These are phyloP conservation scores for Somion occarium DNA, from an alignment of 1,284 basidiomycete species.

Conservation along the genomic window DNA sequence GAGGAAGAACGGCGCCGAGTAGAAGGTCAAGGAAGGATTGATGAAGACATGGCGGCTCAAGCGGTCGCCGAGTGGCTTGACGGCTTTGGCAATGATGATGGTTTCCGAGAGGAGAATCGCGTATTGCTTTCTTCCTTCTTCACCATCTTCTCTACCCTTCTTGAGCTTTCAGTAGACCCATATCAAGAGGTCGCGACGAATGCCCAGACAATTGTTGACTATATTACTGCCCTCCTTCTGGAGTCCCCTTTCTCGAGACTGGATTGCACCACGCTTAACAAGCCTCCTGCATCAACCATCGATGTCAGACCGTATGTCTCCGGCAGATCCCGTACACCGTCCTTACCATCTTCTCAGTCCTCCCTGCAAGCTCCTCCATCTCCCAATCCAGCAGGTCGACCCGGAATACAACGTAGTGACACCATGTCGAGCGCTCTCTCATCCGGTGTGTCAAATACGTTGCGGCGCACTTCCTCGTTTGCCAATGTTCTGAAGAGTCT, in stretches of 20 bases:
- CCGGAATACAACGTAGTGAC: constrained; percentile 51
- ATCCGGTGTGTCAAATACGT: constrained; percentile 55
- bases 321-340: constrained; percentile 47
- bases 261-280: constrained; percentile 55
- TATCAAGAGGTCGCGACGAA: constrained; percentile 90
- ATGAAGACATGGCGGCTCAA: constrained; percentile 62
- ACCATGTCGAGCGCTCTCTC: constrained; percentile 58
- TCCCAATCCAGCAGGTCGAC: constrained; percentile 32
- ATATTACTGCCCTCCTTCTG: constrained; percentile 84
- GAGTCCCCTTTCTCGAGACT: constrained; percentile 83
- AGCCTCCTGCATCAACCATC: constrained; percentile 38
- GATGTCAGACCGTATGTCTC: constrained; percentile 5
- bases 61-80: constrained; percentile 80
- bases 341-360: constrained; percentile 43
- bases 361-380: constrained; percentile 32
- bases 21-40: constrained; percentile 18
- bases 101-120: constrained; percentile 70
- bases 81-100: constrained; percentile 32
- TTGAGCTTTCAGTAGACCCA: constrained; percentile 91
- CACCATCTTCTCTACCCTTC: constrained; percentile 85
- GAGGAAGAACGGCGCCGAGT: constrained; percentile 73
- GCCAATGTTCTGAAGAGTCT: constrained; percentile 79
- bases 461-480: constrained; percentile 81
- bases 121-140: constrained; percentile 87
- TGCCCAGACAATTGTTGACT: constrained; percentile 91